Conservation (phyloP, 139 green algal genomes). For the Pleodorina starrii region DNA sequence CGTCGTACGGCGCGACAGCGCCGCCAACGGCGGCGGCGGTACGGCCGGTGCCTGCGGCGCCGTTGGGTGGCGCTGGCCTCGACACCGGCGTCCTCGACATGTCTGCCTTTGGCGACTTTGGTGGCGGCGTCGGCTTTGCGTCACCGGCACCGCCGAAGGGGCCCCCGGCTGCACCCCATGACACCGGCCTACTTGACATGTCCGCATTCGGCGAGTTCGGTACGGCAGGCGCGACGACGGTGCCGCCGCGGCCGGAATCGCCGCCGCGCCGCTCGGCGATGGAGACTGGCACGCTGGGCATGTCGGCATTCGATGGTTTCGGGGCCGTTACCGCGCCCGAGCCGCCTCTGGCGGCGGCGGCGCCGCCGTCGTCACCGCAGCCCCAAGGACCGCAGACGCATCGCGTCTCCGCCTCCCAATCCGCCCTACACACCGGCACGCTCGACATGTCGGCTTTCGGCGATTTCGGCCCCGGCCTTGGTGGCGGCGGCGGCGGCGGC, state of each 20-base stretch:
- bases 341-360: not conserved
- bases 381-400: not conserved
- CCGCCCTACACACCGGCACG: constrained; percentile 35
- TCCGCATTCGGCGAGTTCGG: constrained; percentile 45
- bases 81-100: constrained; percentile 64
- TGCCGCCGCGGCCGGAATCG: not conserved
- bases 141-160: too few species aligned
- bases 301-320: constrained; percentile 49
- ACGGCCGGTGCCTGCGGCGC: not conserved
- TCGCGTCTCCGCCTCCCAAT: not conserved
- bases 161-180: too few species aligned
- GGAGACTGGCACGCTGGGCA: constrained; percentile 62
- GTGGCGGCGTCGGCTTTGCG: not conserved
- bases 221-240: constrained; percentile 2
- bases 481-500: not conserved
- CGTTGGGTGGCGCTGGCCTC: not conserved
- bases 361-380: not conserved
- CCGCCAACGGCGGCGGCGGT: not conserved
- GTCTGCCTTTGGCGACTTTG: constrained; percentile 65
- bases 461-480: constrained; percentile 55
- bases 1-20: too few species aligned
- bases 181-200: constrained; percentile 70
- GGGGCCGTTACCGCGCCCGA: not conserved
- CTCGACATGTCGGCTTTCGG: constrained; percentile 57
- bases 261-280: constrained; percentile 24